phyloP scores from a whole-genome alignment of 2,329 filamentous ascomycete genomes.

The Microdochium paspali region DNA sequence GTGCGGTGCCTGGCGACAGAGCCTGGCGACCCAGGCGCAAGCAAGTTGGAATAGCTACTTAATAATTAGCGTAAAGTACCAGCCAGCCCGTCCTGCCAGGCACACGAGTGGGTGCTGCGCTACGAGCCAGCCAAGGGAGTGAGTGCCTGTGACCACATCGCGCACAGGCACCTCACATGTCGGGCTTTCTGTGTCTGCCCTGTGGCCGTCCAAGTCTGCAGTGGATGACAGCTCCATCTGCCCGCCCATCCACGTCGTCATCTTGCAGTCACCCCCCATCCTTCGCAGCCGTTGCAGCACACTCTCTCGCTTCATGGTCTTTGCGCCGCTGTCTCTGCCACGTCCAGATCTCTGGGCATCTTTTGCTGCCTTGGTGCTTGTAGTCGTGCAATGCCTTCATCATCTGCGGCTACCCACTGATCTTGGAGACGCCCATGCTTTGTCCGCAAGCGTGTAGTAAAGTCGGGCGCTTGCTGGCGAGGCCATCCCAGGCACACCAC shows the following conservation, averaged over 20 bases:
- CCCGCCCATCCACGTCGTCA: neutral
- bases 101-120: neutral
- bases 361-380: no score
- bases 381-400: no score
- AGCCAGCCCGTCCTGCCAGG: neutral
- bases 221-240: neutral
- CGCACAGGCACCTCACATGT: no score
- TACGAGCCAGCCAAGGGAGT: neutral
- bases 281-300: neutral
- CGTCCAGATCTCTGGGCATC: no score
- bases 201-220: neutral
- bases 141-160: neutral
- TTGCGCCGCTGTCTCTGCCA: neutral
- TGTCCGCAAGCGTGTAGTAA: no score
- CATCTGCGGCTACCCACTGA: no score
- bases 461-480: no score
- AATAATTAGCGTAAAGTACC: no score
- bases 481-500: neutral
- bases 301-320: neutral
- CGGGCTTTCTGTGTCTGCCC: neutral
- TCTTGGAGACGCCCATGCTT: no score
- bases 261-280: neutral
- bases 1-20: no score
- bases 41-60: no score
- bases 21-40: neutral